Evolutionary conservation across 2,329 filamentous ascomycete genomes (phyloP), one percentile per base, ranked within the genome.

Genomic region (Claviceps capensis): DNA sequence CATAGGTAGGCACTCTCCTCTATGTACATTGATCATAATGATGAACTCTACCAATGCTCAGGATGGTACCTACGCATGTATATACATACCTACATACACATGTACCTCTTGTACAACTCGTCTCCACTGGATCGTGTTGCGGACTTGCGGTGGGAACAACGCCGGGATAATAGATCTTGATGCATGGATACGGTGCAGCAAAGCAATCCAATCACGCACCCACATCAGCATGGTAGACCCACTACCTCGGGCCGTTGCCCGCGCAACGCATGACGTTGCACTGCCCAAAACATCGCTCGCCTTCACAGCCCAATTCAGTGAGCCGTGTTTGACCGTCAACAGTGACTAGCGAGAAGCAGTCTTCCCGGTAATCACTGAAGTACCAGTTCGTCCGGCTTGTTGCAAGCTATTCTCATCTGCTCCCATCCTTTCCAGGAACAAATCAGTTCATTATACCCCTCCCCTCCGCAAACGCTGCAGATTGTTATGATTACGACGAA

Each of bases 201-300:
- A 34, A 34, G 30, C 30, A 9, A 34, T 34, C 30, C 30, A 34
- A 34, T 34, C 30, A 34, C 9, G 30, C 30, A 34, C 30, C 9
- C 30, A 34, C 8, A 34, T 11, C 30, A 34, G 9, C 13, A 44
- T 16, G 5, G 19, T 14, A 23, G 40, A 23, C 40, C 48, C 43
- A n/a, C 30, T 17, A 7, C n/a, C 37, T 22, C 49, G 49, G 52
- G 49, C 11, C 46, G 55, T 56, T 58, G 54, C 54, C 55, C 48
- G 23, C 22, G 47, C 56, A 55, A 57, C 56, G 50, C 22, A 34
- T 43, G 17, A n/a, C 42, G 16, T 17, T 30, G 43, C 47, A 36
- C 26, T 30, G 23, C 36, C 30, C 49, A 53, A 50, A 53, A 52
- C 53, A 56, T 48, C 49, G 8, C 40, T n/a, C 49, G 23, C 40